Evolutionary conservation across 2,329 filamentous ascomycete genomes (phyloP).

Genomic region (Verticillium dahliae): DNA sequence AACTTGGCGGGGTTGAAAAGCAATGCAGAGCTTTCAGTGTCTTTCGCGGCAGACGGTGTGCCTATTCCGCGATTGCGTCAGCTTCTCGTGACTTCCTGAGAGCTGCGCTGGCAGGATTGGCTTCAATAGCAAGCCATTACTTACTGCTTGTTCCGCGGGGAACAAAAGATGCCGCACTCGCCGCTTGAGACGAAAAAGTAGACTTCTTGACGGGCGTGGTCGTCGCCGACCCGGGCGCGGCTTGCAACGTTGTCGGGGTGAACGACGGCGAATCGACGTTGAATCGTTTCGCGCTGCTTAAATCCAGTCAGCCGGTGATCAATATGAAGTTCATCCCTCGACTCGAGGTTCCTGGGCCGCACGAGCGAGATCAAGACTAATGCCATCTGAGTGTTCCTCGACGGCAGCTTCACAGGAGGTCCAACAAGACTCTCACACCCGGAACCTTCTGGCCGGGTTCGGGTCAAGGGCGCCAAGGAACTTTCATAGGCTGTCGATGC

Average conservation of each 20-base stretch:
- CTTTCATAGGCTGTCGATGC: too few relatives aligned
- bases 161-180: slow-evolving; percentile 81
- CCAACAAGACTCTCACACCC: too few relatives aligned
- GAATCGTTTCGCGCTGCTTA: slow-evolving; percentile 59
- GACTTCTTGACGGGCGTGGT: slow-evolving; percentile 55
- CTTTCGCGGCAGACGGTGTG: slow-evolving; percentile 20
- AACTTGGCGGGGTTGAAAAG: slow-evolving; percentile 51
- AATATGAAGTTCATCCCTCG: neutral
- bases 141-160: slow-evolving; percentile 52
- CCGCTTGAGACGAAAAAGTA: slow-evolving; percentile 81
- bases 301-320: neutral
- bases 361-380: too few relatives aligned
- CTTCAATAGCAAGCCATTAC: slow-evolving; percentile 1
- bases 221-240: slow-evolving; percentile 9
- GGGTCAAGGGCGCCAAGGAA: too few relatives aligned
- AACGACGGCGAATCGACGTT: slow-evolving; percentile 97
- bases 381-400: too few relatives aligned
- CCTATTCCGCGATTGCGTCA: neutral
- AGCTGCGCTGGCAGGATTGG: neutral
- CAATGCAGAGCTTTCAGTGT: slow-evolving; percentile 28
- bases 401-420: too few relatives aligned
- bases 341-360: neutral
- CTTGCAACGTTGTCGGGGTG: slow-evolving; percentile 55
- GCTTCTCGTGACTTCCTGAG: neutral
- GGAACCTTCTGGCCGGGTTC: too few relatives aligned